Percentiles rank a stretch among this genome's conserved stretches.
Evolutionary conservation across 1,139 yeast species (phyloP).

Genomic region (Saccharomyces pastorianus): DNA sequence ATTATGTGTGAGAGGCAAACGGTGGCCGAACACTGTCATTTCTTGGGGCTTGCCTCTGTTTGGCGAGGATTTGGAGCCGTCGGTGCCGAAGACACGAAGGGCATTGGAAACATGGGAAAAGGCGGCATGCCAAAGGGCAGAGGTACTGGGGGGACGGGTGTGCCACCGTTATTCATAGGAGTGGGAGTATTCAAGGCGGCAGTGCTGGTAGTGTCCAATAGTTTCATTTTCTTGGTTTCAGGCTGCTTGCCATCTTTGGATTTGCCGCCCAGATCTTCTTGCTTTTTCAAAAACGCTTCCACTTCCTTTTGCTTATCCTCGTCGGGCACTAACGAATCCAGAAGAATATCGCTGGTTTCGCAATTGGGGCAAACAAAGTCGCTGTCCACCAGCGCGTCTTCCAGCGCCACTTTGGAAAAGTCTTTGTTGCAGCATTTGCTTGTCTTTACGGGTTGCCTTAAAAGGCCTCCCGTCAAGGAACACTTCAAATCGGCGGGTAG

Average conservation of each 20-base stretch:
- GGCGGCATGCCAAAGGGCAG: slow-evolving; percentile 22
- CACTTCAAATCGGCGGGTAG: slow-evolving; percentile 43
- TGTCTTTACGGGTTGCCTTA: slow-evolving; percentile 71
- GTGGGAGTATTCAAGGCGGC: neutral
- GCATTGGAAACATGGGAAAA: slow-evolving; percentile 25
- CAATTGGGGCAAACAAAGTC: slow-evolving; percentile 93
- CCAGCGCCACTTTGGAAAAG: slow-evolving; percentile 57
- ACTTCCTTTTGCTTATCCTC: slow-evolving; percentile 49
- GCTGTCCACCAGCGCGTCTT: slow-evolving; percentile 63
- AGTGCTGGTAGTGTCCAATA: neutral
- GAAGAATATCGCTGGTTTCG: slow-evolving; percentile 58
- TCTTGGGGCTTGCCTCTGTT: neutral
- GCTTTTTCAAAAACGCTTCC: slow-evolving; percentile 42
- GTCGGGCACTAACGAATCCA: slow-evolving; percentile 64
- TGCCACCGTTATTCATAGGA: slow-evolving; percentile 9
- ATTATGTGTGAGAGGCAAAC: neutral
- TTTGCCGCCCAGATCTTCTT: slow-evolving; percentile 23
- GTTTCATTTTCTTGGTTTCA: slow-evolving; percentile 2
- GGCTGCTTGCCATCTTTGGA: neutral
- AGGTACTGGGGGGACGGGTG: slow-evolving; percentile 11
- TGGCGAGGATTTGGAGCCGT: neutral
- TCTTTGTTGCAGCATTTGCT: slow-evolving; percentile 62
- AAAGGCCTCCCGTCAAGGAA: slow-evolving; percentile 51
- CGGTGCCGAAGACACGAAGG: slow-evolving; percentile 14
- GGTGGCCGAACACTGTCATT: neutral